Base-by-base conservation (phyloP, 106 monocot species). In the Allium fistulosum region DNA sequence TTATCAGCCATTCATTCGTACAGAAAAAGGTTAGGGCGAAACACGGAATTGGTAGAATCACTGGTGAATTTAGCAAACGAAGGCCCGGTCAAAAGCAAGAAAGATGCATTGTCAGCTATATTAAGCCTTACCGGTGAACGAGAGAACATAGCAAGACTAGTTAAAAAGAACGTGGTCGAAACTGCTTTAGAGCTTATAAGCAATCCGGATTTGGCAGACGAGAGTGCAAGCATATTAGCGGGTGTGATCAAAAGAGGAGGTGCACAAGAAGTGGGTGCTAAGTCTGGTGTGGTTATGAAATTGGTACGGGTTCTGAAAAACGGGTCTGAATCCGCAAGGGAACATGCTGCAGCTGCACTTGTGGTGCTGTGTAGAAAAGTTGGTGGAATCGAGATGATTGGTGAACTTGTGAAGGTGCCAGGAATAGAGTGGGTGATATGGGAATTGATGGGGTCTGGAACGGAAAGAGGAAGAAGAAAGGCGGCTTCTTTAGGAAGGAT, bases 351-450 rank as follows among this genome's bases (percentile, higher is more conserved):
- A 10, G 80, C 82, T 15, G 73, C 80, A 49, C 71, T 71, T 57
- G 80, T 83, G 45, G 49, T 58, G 11, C 59, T 86, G 28, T 86
- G 90, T 70, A 72, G 78, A 48, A 66, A 73, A 15, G 59, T 76
- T 0, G 82, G 72, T 6, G 56, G 53, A 9, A 58, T 17, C 9
- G 57, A 18, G 1, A 65, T 80, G 59, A 75, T 81, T 61, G 75
- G 78, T 46, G 76, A 88, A 48, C 52, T 84, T 28, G 63, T 73
- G 8, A n/a, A 59, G 59, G 66, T 59, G 3, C 68, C 88, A 8
- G 95, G 95, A 28, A 83, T 91, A 9, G 95, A 96, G 62, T 88
- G 91, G 81, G 83, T 80, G 14, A 74, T 96, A 26, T 91, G 88
- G 83, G 88, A 83, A 51, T 50, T 91, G 76, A 88, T 90, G 83